These are phyloP conservation scores for Musa balbisiana DNA, from an alignment of 202 grass and related monocot species.

Conservation along the genomic window DNA sequence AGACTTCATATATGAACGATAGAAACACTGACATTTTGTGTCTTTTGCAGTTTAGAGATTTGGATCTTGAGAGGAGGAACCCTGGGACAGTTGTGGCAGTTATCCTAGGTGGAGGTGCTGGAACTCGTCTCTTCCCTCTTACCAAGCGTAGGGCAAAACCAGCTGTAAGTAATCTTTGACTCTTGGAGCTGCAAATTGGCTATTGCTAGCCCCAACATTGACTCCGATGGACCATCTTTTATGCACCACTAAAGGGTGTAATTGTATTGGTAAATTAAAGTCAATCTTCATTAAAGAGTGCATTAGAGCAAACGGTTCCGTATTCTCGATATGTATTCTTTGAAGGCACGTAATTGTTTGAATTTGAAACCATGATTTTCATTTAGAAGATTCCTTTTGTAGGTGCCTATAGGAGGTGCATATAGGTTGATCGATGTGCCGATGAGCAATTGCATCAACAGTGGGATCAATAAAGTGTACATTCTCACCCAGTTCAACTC, in stretches of 20 bases:
- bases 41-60: conserved; percentile 43
- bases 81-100: conserved; percentile 71
- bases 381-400: not conserved
- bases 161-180: conserved; percentile 39
- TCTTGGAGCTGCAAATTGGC: too few relatives aligned
- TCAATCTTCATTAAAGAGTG: too few relatives aligned
- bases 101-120: conserved; percentile 78
- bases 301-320: too few relatives aligned
- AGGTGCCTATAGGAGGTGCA: conserved; percentile 84
- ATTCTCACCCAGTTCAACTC: conserved; percentile 95
- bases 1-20: too few relatives aligned
- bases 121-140: conserved; percentile 80
- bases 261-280: not conserved
- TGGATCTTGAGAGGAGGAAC: conserved; percentile 38
- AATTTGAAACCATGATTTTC: not conserved
- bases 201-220: not conserved
- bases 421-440: conserved; percentile 81
- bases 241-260: not conserved
- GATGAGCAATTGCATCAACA: conserved; percentile 93
- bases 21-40: too few relatives aligned
- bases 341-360: not conserved
- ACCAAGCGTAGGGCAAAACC: conserved; percentile 83
- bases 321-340: not conserved
- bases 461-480: conserved; percentile 80
- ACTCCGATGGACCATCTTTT: not conserved